Conservation (phyloP, 345 rosid species). For the Rhizophora mangle region DNA sequence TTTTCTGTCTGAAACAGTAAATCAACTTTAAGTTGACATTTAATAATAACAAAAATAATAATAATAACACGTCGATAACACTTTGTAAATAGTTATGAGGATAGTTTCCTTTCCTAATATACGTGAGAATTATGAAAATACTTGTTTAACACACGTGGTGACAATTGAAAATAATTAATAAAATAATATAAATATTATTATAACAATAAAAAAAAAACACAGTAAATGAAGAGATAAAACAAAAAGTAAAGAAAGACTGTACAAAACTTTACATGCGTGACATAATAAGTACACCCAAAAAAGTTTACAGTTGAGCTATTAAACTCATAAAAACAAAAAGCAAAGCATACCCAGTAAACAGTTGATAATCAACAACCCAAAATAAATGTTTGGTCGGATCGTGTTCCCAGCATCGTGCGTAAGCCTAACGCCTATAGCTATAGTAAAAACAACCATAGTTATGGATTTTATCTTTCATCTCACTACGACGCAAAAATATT, state of each 20-base stretch:
- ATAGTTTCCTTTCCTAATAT: too few relatives aligned
- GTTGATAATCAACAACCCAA: background rate
- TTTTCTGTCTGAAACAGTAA: slow-evolving; percentile 46
- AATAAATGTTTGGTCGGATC: slow-evolving; percentile 14
- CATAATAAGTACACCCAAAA: slow-evolving; percentile 6
- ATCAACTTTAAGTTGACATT: too few relatives aligned
- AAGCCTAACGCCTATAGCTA: background rate
- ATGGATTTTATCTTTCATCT: too few relatives aligned
- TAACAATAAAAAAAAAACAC: too few relatives aligned
- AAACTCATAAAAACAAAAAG: background rate
- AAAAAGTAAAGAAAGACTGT: background rate
- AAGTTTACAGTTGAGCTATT: slow-evolving; percentile 4
- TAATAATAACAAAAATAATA: background rate
- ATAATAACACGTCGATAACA: background rate
- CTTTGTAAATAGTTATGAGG: background rate
- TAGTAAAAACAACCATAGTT: too few relatives aligned
- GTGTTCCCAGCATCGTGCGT: background rate
- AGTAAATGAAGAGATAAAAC: too few relatives aligned
- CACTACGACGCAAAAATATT: too few relatives aligned
- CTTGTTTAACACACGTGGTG: too few relatives aligned
- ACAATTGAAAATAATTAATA: too few relatives aligned
- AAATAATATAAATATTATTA: too few relatives aligned
- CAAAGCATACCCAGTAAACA: background rate
- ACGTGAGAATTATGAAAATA: too few relatives aligned
- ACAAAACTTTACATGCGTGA: slow-evolving; percentile 22